Percentiles rank a stretch among this genome's conserved stretches.
phyloP scores from a whole-genome alignment of 441 rosid genomes.

The Viola pubescens region DNA sequence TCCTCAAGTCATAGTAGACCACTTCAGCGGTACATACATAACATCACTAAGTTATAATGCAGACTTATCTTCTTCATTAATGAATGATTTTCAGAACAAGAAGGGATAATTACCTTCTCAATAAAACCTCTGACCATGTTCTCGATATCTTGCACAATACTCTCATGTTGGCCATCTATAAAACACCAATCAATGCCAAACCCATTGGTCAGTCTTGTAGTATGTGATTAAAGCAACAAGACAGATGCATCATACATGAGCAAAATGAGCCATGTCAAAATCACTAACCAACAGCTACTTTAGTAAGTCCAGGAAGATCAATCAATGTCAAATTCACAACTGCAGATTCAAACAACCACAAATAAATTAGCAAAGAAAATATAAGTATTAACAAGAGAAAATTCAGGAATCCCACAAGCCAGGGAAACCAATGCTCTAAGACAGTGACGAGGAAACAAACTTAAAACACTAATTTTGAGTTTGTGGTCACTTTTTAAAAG shows the following conservation, averaged over 20 bases:
- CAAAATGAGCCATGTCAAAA: conserved; percentile 1
- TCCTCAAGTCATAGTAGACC: no score
- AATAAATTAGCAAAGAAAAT: conserved; percentile 7
- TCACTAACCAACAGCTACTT: conserved; percentile 88
- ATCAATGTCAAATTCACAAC: conserved; percentile 92
- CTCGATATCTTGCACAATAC: conserved; percentile 81
- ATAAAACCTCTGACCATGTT: conserved; percentile 76
- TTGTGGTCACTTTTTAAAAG: background rate
- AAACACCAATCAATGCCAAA: conserved; percentile 14
- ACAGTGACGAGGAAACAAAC: background rate
- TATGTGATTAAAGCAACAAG: conserved; percentile 3
- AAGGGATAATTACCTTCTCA: conserved; percentile 60
- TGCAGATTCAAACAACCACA: conserved; percentile 23
- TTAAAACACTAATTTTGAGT: background rate
- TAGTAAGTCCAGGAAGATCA: conserved; percentile 96
- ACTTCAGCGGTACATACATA: no score
- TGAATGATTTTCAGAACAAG: conserved; percentile 10
- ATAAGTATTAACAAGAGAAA: background rate
- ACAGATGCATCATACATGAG: conserved; percentile 10
- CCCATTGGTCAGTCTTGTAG: conserved; percentile 8
- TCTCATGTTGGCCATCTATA: conserved; percentile 85
- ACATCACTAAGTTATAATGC: no score
- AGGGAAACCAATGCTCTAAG: no score
- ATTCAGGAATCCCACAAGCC: background rate
- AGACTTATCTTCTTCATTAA: no score